Conservation (phyloP, 805 yeast species). For the Teunomyces barrocoloradensis region DNA sequence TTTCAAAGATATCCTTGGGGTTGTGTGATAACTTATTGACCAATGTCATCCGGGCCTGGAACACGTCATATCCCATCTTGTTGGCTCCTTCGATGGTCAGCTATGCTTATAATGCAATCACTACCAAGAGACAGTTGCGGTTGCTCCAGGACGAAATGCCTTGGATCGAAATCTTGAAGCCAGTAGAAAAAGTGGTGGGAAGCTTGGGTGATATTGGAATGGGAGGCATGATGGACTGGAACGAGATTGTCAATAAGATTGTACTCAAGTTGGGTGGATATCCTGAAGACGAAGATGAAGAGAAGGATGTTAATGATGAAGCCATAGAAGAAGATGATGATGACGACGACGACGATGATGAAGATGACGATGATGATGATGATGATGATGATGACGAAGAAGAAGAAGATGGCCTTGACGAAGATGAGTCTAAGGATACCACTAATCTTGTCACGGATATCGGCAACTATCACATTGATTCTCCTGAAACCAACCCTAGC, state of each 20-base stretch:
- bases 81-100: slow-evolving; percentile 97
- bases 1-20: slow-evolving; percentile 86
- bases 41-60: slow-evolving; percentile 93
- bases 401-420: slow-evolving; percentile 23
- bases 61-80: slow-evolving; percentile 81
- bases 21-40: slow-evolving; percentile 90
- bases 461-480: slow-evolving; percentile 1
- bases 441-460: slow-evolving; percentile 11
- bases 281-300: slow-evolving; percentile 50
- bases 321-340: slow-evolving; percentile 26
- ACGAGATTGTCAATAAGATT: slow-evolving; percentile 84
- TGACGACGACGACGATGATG: slow-evolving; percentile 34
- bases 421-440: slow-evolving; percentile 5
- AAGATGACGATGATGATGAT: slow-evolving; percentile 38
- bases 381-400: slow-evolving; percentile 46
- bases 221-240: slow-evolving; percentile 99
- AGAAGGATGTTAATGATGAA: slow-evolving; percentile 46
- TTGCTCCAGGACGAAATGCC: slow-evolving; percentile 86
- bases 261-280: slow-evolving; percentile 64
- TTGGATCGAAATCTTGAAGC: slow-evolving; percentile 90
- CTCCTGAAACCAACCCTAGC: not conserved
- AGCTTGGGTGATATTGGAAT: slow-evolving; percentile 97
- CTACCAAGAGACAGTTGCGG: slow-evolving; percentile 79
- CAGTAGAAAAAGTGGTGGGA: slow-evolving; percentile 90
- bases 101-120: slow-evolving; percentile 83